These are phyloP conservation scores for Ambrosia artemisiifolia DNA, from an alignment of 129 eudicot species.

Conservation along the genomic window DNA sequence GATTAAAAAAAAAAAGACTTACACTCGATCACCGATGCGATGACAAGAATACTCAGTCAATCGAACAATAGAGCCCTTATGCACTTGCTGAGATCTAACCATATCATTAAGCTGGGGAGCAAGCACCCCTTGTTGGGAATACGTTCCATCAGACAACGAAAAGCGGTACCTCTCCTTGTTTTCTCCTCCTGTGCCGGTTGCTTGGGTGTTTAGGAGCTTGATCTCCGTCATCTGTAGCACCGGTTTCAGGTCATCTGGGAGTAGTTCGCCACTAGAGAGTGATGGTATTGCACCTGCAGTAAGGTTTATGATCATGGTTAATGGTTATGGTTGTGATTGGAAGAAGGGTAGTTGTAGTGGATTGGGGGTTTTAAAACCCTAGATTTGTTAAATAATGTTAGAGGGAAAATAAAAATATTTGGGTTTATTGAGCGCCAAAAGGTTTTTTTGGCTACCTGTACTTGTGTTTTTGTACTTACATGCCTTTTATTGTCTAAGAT, in stretches of 20 bases:
- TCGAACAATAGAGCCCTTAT: conserved; percentile 60
- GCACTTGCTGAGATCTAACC: conserved; percentile 47
- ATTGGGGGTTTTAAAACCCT: not conserved
- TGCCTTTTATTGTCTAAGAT: no score
- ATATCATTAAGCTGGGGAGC: conserved; percentile 64
- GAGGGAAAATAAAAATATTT: no score
- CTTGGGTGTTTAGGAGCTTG: conserved; percentile 39
- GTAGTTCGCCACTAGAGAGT: conserved; percentile 29
- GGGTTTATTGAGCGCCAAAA: no score
- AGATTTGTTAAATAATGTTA: no score
- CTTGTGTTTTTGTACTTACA: no score
- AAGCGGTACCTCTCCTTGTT: conserved; percentile 53
- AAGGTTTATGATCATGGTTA: conserved; percentile 49
- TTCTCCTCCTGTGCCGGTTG: no score
- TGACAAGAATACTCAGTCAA: conserved; percentile 56
- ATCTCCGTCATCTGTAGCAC: conserved; percentile 59
- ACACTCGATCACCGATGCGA: conserved; percentile 53
- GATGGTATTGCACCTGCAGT: conserved; percentile 47
- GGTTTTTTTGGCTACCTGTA: no score
- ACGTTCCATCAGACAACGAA: conserved; percentile 61
- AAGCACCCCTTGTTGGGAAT: conserved; percentile 69
- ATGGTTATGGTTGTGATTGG: conserved; percentile 11
- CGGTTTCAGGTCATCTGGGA: conserved; percentile 43
- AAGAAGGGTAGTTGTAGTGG: not conserved
- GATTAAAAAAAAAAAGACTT: not conserved